These are phyloP conservation scores for Trematosphaeria pertusa DNA, from an alignment of 2,329 filamentous ascomycete genomes.

Conservation along the genomic window DNA sequence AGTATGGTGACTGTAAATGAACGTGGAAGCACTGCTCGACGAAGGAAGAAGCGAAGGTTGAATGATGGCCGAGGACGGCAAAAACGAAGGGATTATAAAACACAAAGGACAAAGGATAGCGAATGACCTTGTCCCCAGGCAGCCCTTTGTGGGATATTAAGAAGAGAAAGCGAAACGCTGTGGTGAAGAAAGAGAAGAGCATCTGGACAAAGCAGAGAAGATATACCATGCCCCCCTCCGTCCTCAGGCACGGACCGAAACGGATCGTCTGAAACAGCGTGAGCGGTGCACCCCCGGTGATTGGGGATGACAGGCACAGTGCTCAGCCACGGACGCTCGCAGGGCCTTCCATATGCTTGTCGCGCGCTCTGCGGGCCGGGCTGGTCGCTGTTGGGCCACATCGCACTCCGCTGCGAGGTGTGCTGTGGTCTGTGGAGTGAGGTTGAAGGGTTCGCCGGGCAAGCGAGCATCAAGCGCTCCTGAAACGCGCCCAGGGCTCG, in stretches of 20 bases:
- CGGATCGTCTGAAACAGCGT: conserved; percentile 30
- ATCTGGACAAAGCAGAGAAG: conserved; percentile 31
- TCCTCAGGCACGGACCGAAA: conserved; percentile 30
- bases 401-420: conserved; percentile 20
- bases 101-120: conserved; percentile 47
- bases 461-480: conserved; percentile 30
- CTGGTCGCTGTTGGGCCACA: conserved; percentile 20
- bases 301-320: conserved; percentile 16
- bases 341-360: conserved; percentile 35
- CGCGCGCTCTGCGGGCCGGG: conserved; percentile 36
- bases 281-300: conserved; percentile 22
- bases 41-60: conserved; percentile 23
- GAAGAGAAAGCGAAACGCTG: conserved; percentile 24
- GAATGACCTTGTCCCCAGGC: conserved; percentile 45
- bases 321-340: conserved; percentile 35
- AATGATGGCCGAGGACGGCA: conserved; percentile 28
- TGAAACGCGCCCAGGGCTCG: conserved; percentile 45
- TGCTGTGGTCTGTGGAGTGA: conserved; percentile 18
- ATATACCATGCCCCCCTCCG: conserved; percentile 23
- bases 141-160: conserved; percentile 18
- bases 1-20: conserved; percentile 20
- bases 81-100: conserved; percentile 37
- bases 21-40: conserved; percentile 29
- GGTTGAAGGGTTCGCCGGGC: conserved; percentile 23
- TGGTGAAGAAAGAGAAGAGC: conserved; percentile 22